Conservation (phyloP, 1,284 basidiomycete genomes). For the Sphagnurus paluster region DNA sequence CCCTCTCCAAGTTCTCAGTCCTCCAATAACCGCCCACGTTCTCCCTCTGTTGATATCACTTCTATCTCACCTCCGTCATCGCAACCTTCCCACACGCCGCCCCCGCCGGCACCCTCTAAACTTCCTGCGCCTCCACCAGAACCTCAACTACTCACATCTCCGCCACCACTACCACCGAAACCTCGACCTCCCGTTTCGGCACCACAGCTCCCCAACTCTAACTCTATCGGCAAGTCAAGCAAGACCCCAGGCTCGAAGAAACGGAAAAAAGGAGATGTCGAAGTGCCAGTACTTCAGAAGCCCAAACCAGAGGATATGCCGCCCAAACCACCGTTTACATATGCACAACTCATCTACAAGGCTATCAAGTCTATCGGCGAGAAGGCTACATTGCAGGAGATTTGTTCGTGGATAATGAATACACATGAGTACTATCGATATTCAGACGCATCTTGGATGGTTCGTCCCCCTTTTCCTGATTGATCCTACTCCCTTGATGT, state of each 20-base stretch:
- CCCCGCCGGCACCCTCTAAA: slow-evolving; percentile 46
- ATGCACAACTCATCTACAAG: slow-evolving; percentile 77
- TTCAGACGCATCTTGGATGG: slow-evolving; percentile 87
- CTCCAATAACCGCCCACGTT: slow-evolving; percentile 55
- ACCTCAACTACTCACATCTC: slow-evolving; percentile 28
- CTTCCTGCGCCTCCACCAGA: slow-evolving; percentile 38
- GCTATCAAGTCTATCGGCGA: slow-evolving; percentile 79
- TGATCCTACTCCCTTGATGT: slow-evolving; percentile 7
- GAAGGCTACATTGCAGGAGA: slow-evolving; percentile 88
- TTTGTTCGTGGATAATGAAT: slow-evolving; percentile 89
- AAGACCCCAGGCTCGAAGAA: slow-evolving; percentile 55
- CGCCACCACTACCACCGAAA: slow-evolving; percentile 11
- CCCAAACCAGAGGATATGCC: slow-evolving; percentile 75
- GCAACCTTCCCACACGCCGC: slow-evolving; percentile 70
- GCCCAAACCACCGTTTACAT: slow-evolving; percentile 75
- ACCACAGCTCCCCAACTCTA: slow-evolving; percentile 57
- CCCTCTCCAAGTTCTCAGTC: slow-evolving; percentile 75
- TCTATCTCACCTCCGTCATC: slow-evolving; percentile 82
- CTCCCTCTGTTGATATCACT: slow-evolving; percentile 76
- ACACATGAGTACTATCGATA: slow-evolving; percentile 89
- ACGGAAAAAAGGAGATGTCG: slow-evolving; percentile 63
- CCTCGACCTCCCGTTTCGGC: slow-evolving; percentile 14
- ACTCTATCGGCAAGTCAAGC: slow-evolving; percentile 53
- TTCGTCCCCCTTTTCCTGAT: slow-evolving; percentile 35
- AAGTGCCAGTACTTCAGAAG: slow-evolving; percentile 40